phyloP scores from a whole-genome alignment of 805 yeast genomes.

The Teunomyces barrocoloradensis region DNA sequence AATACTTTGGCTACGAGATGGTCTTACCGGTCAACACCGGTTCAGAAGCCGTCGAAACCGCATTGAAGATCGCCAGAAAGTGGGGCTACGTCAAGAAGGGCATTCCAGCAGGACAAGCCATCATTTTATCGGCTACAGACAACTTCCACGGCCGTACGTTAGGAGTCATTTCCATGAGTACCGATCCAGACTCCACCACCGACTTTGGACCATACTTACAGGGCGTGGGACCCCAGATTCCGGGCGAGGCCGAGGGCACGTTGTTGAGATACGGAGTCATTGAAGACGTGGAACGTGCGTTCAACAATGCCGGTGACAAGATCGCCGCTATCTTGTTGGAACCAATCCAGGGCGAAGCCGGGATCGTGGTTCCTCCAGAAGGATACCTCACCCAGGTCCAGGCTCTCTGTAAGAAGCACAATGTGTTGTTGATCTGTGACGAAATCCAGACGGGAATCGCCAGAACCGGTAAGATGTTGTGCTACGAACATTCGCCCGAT shows the following conservation, averaged over 20 bases:
- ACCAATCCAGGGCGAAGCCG: slow-evolving; percentile 98
- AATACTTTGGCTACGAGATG: slow-evolving; percentile 86
- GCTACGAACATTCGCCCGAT: slow-evolving; percentile 76
- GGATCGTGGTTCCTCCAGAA: slow-evolving; percentile 88
- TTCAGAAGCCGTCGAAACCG: slow-evolving; percentile 98
- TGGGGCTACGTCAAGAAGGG: slow-evolving; percentile 94
- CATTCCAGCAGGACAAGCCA: slow-evolving; percentile 79
- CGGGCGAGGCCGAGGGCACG: slow-evolving; percentile 61
- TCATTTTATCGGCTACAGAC: slow-evolving; percentile 80
- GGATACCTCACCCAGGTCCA: slow-evolving; percentile 75
- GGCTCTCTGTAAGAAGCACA: slow-evolving; percentile 74
- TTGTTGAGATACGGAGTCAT: slow-evolving; percentile 78
- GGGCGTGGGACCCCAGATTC: slow-evolving; percentile 81
- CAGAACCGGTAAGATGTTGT: slow-evolving; percentile 91
- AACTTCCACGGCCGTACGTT: slow-evolving; percentile 97
- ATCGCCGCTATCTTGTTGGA: slow-evolving; percentile 90
- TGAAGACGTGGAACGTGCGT: slow-evolving; percentile 83
- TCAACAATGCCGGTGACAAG: slow-evolving; percentile 78
- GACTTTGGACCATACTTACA: slow-evolving; percentile 86
- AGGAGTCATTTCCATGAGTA: slow-evolving; percentile 93
- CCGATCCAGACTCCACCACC: slow-evolving; percentile 88
- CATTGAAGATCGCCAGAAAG: slow-evolving; percentile 88
- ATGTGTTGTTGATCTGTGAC: slow-evolving; percentile 88
- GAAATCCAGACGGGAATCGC: slow-evolving; percentile 98
- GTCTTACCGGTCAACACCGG: slow-evolving; percentile 98